Evolutionary conservation across 2,329 filamentous ascomycete species (phyloP), one percentile per base, ranked within the genome.

Genomic region (Penicillium hesseltinei): DNA sequence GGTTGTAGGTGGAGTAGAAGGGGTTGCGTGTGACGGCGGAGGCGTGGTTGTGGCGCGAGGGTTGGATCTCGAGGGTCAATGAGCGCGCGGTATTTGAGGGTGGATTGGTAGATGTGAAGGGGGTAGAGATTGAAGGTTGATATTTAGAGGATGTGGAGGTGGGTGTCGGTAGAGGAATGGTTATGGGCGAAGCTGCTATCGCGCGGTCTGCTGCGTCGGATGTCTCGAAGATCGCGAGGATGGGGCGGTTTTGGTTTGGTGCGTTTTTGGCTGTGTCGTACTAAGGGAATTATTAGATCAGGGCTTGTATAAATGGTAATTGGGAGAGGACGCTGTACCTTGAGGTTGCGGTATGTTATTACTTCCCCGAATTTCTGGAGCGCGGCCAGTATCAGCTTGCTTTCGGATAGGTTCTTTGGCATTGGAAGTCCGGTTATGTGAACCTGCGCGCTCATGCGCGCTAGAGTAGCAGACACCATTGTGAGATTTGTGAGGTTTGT

Each of bases 361-460:
- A 77, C 73, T 61, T 77, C 74, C 21, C 75, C 75, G 63, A 74
- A 77, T 64, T 74, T 72, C 59, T 77, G 74, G 19, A 77, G 63
- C 7, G 72, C 70, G 40, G 66, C 61, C 21, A 77, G 68, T 27
- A 77, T 61, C 19, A 66, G 63, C 57, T 67, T 69, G 58, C 71
- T 74, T 55, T 77, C 73, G 21, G 63, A 51, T 7, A 77, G 54
- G 33, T 60, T 71, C 25, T 62, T 66, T 15, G 71, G 68, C 5
- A 62, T 46, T 0, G 72, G 72, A 9, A 48, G 49, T 46, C 70
- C 67, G 25, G 57, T 65, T 31, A 77, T 69, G 62, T 71, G 65
- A 10, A 77, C 66, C 40, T 67, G 62, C 4, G 59, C 55, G 17
- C 62, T 55, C 23, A 66, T 43, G 42, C 60, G 63, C 17, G 57